Base-by-base conservation (phyloP, 768 basidiomycete genomes). In the Trametes gibbosa region DNA sequence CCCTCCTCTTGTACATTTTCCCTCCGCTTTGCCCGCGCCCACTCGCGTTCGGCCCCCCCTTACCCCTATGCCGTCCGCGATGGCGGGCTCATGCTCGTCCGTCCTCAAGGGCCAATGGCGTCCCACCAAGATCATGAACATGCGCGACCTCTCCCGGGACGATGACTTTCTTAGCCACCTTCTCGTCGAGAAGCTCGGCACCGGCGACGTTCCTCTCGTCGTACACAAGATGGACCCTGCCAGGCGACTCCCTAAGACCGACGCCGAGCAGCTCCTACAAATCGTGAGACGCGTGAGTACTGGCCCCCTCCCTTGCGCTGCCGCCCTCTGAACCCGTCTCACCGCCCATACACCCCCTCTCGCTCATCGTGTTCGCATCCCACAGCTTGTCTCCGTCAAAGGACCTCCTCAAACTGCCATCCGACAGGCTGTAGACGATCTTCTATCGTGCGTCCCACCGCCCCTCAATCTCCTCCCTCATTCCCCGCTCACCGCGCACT, bases 151-250 rank as follows among this genome's bases (percentile, higher is more conserved):
- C 61, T 89, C 91, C 68, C 86, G 84, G 73, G 92, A 94, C 75
- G 92, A 94, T 72, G 92, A 94, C 75, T 93, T 92, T 72, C 85
- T 94, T 71, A 89, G 87, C 68, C 89, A 93, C 76, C 81, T 94
- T 39, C 84, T 94, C 57, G 89, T 94, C 62, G 91, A 94, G 76
- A 92, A 92, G 66, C 83, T 94, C 34, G 91, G 92, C 43, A 90
- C 90, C 3, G 88, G 88, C 32, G 74, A 68, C 37, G 86, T 87
- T 8, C 91, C 92, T n/a, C 80, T 94, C 53, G 81, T 86, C 56
- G 92, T 94, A 14, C 91, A 94, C 78, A 93, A 92, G 74, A 94
- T 94, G 91, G 90, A 93, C 71, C 77, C 87, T 24, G 81, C 83
- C 61, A 81, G 89, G 55, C 80, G 84, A 49, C 80, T 92, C 27